Conservation (phyloP, 2,329 filamentous ascomycete genomes). For the Cryphonectria parasitica region DNA sequence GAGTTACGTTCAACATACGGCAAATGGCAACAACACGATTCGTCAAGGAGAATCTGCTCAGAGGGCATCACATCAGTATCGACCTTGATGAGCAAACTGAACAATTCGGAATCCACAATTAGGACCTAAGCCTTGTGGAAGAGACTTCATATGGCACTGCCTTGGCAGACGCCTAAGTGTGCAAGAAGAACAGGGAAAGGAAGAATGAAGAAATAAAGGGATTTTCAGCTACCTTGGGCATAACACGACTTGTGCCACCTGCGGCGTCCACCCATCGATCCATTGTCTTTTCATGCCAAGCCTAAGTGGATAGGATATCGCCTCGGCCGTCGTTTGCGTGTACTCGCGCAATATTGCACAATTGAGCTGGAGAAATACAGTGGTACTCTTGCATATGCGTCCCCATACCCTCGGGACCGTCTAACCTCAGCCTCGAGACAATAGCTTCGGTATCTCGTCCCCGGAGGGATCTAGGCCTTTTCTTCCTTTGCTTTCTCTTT, state of each 20-base stretch:
- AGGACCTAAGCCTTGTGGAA: not conserved
- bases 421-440: slow-evolving; percentile 1
- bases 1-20: not conserved
- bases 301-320: slow-evolving; percentile 10
- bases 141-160: not conserved
- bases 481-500: not conserved
- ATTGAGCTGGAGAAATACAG: slow-evolving; percentile 1
- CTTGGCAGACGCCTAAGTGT: too few species aligned
- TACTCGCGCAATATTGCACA: slow-evolving; percentile 29
- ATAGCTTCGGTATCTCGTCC: not conserved
- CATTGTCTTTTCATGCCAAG: slow-evolving; percentile 19
- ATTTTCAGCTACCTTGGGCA: not conserved
- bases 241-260: not conserved
- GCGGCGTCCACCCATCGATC: not conserved
- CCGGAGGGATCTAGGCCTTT: not conserved
- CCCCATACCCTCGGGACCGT: not conserved
- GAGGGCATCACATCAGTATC: not conserved
- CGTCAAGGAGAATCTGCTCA: not conserved
- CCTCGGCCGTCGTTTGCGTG: slow-evolving; percentile 13
- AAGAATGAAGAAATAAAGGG: not conserved
- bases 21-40: not conserved
- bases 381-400: not conserved
- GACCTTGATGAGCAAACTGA: not conserved
- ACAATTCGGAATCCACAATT: not conserved
- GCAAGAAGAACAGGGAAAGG: not conserved